Base-by-base conservation (phyloP, 352 stramenopile species). In the Globisporangium orthogonon region DNA sequence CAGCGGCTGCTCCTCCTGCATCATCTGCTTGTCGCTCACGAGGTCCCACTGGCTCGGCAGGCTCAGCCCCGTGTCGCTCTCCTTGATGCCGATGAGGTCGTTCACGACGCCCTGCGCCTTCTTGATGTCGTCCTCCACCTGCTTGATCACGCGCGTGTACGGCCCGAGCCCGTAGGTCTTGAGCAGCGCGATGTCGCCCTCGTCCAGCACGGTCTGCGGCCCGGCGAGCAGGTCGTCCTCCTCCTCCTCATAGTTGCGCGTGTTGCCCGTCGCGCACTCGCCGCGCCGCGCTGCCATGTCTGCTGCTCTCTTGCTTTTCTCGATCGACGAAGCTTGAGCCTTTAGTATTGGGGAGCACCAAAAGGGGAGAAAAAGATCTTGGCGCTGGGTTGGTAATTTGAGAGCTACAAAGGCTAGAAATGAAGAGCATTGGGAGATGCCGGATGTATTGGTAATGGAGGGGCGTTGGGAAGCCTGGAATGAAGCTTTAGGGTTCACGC, bases 11-110 rank as follows among this genome's bases (percentile, higher is more conserved):
- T 99, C 97, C 70, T 99, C 96, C 56, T 98, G 93, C 95, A 99
- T 99, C 96, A 99, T 99, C 78, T 98, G 94, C 74, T 99, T 99
- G 79, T 99, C 97, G 56, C 94, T 97, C 30, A 98, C 95, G 29
- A 99, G 87, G 83, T 99, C 97, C 97, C 97, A 99, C 66, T 98
- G 97, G 66, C 83, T 98, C 31, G 97, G 97, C 31, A 98, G 87
- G 52, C 89, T 97, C 44, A 99, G 74, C n/a, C 97, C 97, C 37
- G 97, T 99, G 74, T 99, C 97, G 62, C 87, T 98, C 75, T 99
- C 97, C 71, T 99, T 99, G 73, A 99, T 99, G 49, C 97, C 97
- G 50, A 95, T 87, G 37, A 96, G 73, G 57, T 95, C 83, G 64
- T 94, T 96, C 52, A 97, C 89, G 15, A 87, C 91, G 51, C 96